phyloP scores from a whole-genome alignment of 148 eudicot species.

The Amaranthus palmeri region DNA sequence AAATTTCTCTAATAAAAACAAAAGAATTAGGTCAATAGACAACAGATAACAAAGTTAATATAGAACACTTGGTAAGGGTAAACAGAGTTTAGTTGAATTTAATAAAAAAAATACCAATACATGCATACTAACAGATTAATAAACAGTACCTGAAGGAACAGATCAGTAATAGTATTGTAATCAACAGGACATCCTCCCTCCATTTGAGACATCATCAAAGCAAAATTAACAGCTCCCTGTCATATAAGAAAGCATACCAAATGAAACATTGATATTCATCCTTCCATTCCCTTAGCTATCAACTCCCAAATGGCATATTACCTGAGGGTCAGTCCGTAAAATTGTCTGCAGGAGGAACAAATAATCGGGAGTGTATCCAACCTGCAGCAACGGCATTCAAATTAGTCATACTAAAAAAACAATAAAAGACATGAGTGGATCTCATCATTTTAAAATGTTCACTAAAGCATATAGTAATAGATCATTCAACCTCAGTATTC shows the following conservation, averaged over 20 bases:
- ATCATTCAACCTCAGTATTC: too few relatives aligned
- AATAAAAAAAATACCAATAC: neutral
- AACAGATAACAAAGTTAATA: neutral
- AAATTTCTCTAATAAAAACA: constrained; percentile 61
- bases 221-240: constrained; percentile 97
- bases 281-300: neutral
- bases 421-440: neutral
- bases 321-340: constrained; percentile 92
- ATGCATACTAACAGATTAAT: neutral
- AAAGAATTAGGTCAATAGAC: neutral
- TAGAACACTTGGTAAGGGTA: neutral
- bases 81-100: neutral
- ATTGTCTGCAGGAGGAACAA: constrained; percentile 93
- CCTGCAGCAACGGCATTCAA: constrained; percentile 38
- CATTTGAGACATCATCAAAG: constrained; percentile 99
- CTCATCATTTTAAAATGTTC: neutral
- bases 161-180: constrained; percentile 94
- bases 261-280: neutral
- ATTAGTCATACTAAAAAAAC: neutral
- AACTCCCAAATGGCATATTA: constrained; percentile 16
- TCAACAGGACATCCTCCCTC: constrained; percentile 99
- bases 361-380: constrained; percentile 94
- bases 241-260: constrained; percentile 15
- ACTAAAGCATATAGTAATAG: too few relatives aligned
- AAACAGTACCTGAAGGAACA: constrained; percentile 76